Base-by-base conservation (phyloP, 768 basidiomycete genomes). In the Exidia glandulosa region DNA sequence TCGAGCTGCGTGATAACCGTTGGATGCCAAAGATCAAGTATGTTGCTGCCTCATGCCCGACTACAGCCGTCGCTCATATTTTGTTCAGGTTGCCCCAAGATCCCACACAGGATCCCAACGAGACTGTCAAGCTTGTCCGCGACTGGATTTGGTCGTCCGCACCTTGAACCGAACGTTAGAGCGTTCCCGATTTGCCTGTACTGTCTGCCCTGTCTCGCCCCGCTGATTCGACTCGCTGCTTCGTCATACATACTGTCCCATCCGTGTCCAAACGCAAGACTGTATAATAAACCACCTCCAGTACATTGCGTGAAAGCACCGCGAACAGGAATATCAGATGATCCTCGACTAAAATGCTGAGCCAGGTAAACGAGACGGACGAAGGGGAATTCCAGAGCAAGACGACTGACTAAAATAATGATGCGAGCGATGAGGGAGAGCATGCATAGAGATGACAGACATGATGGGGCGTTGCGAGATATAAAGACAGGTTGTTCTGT, bases 1-100 rank as follows among this genome's bases (percentile, higher is more conserved):
- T 99, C 73, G 80, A 83, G 70, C 73, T 81, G 65, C 75, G 74
- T 58, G 83, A 89, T 61, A 90, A 90, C 5, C 83, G 84, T 66
- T 97, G 91, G 88, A 75, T 80, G 62, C 91, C 94, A 2, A 90
- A 85, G 69, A 73, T 97, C 64, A 75, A 72, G 88, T 89, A 68
- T 62, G 87, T 77, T 30, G 32, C 52, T 29, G 32, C 12, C 10
- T 37, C 23, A 5, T 23, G 6, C 23, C 19, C 19, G 16, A 14
- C 19, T 10, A 45, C 34, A 36, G 34, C 34, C 19, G 41, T 13
- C 41, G 41, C 19, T 23, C 23, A 6, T 19, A 14, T 6, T 13
- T 6, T 23, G 41, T 6, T 19, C 16, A 45, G 41, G 19, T 45
- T 45, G 41, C 41, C 50, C 23, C 27, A n/a, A 19, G 10, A 37